These are phyloP conservation scores for Erodium texanum DNA, from an alignment of 441 rosid genomes.

Conservation along the genomic window DNA sequence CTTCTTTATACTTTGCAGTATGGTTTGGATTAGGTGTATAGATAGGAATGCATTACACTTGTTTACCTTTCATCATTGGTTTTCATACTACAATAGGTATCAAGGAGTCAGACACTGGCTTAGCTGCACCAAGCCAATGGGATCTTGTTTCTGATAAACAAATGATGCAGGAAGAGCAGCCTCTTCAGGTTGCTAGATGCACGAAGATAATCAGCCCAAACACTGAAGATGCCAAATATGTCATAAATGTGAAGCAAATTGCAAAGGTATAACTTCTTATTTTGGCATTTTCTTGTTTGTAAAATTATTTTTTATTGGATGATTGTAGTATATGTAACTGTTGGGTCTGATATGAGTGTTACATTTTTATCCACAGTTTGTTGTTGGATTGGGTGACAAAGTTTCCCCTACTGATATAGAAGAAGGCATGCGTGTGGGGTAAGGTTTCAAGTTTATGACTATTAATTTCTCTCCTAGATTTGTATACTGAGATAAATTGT, in stretches of 20 bases:
- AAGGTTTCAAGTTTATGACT: constrained; percentile 17
- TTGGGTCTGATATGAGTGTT: background rate
- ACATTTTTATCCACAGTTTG: constrained; percentile 40
- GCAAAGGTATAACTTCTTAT: constrained; percentile 51
- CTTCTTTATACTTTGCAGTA: background rate
- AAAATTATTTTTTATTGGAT: background rate
- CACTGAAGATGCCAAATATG: constrained; percentile 94
- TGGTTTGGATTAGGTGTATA: background rate
- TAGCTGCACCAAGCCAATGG: constrained; percentile 98
- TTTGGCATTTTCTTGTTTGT: background rate
- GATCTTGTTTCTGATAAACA: constrained; percentile 97
- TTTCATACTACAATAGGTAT: constrained; percentile 37
- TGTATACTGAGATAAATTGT: too few species aligned
- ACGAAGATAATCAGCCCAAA: constrained; percentile 90
- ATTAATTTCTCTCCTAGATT: background rate
- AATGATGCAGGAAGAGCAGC: constrained; percentile 99
- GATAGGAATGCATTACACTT: background rate
- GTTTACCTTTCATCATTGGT: background rate
- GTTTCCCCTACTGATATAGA: constrained; percentile 95
- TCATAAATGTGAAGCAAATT: constrained; percentile 89
- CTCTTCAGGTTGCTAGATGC: constrained; percentile 95
- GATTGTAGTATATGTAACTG: background rate
- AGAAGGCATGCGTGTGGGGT: constrained; percentile 99
- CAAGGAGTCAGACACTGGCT: constrained; percentile 94
- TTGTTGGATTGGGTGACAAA: constrained; percentile 97